A percentile compares a stretch with the other conserved stretches of the same genome.
Conservation (phyloP, 768 basidiomycete species). For the Trametes cubensis region DNA sequence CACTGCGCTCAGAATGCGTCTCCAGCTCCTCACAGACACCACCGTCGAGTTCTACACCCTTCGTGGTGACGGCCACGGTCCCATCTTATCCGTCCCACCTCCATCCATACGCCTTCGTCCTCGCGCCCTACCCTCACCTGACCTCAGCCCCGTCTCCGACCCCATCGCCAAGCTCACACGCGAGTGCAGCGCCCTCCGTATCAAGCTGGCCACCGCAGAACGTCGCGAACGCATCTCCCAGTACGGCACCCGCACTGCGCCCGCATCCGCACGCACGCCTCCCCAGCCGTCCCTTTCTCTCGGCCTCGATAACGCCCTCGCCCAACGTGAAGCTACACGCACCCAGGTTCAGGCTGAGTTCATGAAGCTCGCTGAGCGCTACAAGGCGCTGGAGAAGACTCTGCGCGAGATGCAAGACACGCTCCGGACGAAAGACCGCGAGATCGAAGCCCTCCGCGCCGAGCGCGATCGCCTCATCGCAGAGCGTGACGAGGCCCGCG, state of each 20-base stretch:
- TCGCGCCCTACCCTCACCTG: constrained; percentile 32
- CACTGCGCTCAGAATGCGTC: constrained; percentile 32
- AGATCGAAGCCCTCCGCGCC: constrained; percentile 56
- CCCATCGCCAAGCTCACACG: constrained; percentile 43
- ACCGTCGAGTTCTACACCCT: constrained; percentile 63
- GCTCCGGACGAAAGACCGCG: constrained; percentile 57
- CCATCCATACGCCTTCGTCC: constrained; percentile 33
- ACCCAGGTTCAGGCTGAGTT: constrained; percentile 33
- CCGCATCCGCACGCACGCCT: constrained; percentile 26
- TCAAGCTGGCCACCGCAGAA: constrained; percentile 43
- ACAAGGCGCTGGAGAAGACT: constrained; percentile 61
- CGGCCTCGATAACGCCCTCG: constrained; percentile 6
- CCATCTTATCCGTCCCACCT: constrained; percentile 30
- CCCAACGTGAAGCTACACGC: constrained; percentile 20
- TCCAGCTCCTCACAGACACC: constrained; percentile 52
- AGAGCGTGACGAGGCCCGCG: constrained; percentile 32
- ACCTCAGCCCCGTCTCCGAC: constrained; percentile 41
- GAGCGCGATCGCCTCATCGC: constrained; percentile 38
- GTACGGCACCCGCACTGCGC: constrained; percentile 23
- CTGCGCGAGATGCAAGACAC: constrained; percentile 66
- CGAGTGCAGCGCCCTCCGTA: constrained; percentile 49
- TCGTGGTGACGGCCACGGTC: constrained; percentile 32
- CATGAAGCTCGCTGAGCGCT: constrained; percentile 61
- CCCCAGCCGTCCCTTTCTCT: constrained; percentile 15
- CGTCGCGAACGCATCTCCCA: constrained; percentile 34